Evolutionary conservation across 768 basidiomycete species (phyloP), one percentile per base, ranked within the genome.

Genomic region (Tylopilus sp.): DNA sequence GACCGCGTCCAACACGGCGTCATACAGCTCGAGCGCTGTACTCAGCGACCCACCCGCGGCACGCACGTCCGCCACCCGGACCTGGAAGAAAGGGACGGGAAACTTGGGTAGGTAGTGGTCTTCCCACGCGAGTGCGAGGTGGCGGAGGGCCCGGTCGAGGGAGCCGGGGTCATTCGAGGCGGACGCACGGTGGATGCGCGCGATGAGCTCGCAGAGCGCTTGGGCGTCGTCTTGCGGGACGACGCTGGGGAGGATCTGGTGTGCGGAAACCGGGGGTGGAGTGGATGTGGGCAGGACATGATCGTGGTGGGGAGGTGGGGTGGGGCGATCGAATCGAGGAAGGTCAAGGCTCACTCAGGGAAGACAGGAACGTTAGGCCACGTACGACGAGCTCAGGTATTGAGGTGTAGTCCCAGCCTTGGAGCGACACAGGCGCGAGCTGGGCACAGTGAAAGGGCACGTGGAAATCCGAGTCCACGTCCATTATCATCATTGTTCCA

Each of bases 11-110:
- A 69, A 54, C 2, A 62, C 67, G 59, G 69, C 64, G 12, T 68
- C 58, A n/a, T 68, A 68, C 3, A 68, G 49, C 21, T 58, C 59
- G 2, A 68, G 45, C 2, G 67, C 67, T 2, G 67, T 68, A 1
- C 53, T 68, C 45, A 69, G 59, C 6, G 67, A 69, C 2, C 67
- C 68, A 0, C 67, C 67, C 0, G 50, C 23, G 8, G 68, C 67
- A 11, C 67, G 63, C 21, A 68, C 68, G 38, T 68, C 67, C 7
- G 67, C 67, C 13, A 68, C 67, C 23, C 67, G 57, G 40, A 68
- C 67, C 22, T 64, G 63, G 5, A 68, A 68, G 33, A 68, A 68
- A 1, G 67, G 68, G 20, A 68, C 21, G 2, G 68, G 67, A 28
- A 48, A 68, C 33, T 60, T 68, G 21, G 66, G 66, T 12, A 68